Evolutionary conservation across 768 basidiomycete species (phyloP).

Genomic region (Chlorophyllum brunneum): DNA sequence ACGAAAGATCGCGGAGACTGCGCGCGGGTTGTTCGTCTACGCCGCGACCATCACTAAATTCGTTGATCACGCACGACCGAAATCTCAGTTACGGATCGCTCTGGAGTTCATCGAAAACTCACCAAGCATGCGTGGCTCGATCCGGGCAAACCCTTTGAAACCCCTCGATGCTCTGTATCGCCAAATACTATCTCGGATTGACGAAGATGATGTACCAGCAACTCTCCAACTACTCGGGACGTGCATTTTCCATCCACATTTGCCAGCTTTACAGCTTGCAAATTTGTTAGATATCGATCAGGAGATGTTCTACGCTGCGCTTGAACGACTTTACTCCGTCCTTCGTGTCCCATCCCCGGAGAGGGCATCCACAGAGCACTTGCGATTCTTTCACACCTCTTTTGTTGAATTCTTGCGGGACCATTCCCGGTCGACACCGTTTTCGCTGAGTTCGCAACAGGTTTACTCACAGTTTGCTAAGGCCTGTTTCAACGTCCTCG

Average conservation of each 20-base stretch:
- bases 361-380: background rate
- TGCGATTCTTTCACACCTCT: conserved; percentile 4
- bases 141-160: background rate
- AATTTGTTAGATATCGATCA: background rate
- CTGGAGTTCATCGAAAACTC: background rate
- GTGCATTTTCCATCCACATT: background rate
- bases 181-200: background rate
- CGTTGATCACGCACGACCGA: background rate
- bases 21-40: background rate
- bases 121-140: no score
- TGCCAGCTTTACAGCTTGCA: background rate
- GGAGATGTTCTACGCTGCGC: background rate
- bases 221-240: background rate
- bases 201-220: background rate
- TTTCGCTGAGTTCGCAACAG: background rate
- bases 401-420: background rate
- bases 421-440: background rate
- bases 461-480: background rate
- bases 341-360: background rate
- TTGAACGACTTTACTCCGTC: background rate
- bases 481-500: background rate
- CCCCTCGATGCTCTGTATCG: background rate
- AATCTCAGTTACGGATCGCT: background rate
- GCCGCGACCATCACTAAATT: background rate
- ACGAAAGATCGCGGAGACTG: background rate